Evolutionary conservation across 2,329 filamentous ascomycete species (phyloP).

Genomic region (Ophiostoma tasmaniense): DNA sequence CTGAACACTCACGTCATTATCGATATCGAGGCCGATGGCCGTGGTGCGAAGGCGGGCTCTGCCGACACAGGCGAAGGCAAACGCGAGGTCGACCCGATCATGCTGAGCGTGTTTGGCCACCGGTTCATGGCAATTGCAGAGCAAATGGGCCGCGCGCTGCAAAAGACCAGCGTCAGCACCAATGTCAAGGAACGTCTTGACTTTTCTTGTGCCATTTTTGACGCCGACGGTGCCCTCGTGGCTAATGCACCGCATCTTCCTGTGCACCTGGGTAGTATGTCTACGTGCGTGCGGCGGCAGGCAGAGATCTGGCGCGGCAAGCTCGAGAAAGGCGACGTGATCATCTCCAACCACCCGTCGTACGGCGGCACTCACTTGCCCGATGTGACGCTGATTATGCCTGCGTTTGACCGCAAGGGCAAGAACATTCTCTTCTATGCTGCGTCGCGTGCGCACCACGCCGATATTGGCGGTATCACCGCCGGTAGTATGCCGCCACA

Average conservation of each 20-base stretch:
- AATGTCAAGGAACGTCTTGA: constrained; percentile 18
- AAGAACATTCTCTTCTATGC: constrained; percentile 75
- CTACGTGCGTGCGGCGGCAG: constrained; percentile 72
- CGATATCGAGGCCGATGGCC: constrained; percentile 52
- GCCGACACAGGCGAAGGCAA: constrained; percentile 56
- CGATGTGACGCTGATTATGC: constrained; percentile 74
- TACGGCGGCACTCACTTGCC: constrained; percentile 77
- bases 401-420: constrained; percentile 58
- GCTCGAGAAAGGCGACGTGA: constrained; percentile 68
- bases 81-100: constrained; percentile 68
- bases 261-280: constrained; percentile 76
- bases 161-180: constrained; percentile 17
- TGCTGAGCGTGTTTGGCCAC: constrained; percentile 17
- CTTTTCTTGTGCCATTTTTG: constrained; percentile 69
- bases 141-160: constrained; percentile 17
- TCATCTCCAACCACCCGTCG: constrained; percentile 78
- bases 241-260: constrained; percentile 75
- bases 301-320: constrained; percentile 73
- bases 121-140: constrained; percentile 18
- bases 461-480: constrained; percentile 75
- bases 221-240: constrained; percentile 65
- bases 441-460: constrained; percentile 71
- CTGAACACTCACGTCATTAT: constrained; percentile 85
- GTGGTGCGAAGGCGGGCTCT: constrained; percentile 22
- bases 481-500: constrained; percentile 78